Percentiles rank a stretch among this genome's conserved stretches.
These are phyloP conservation scores for Hamigera avellanea DNA, from an alignment of 495 filamentous ascomycete species.

Conservation along the genomic window DNA sequence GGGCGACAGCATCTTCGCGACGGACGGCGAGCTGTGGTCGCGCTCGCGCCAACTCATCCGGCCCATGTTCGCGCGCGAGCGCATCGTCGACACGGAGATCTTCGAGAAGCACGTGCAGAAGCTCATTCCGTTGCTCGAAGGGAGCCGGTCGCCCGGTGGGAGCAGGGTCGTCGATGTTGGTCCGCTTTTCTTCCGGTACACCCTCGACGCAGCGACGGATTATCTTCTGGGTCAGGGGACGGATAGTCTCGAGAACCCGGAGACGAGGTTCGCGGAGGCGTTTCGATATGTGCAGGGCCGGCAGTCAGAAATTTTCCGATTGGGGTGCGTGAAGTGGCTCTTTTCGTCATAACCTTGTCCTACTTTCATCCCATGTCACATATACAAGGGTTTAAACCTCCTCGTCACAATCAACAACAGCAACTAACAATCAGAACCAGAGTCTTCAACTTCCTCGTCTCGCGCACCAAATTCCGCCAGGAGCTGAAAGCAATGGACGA, in stretches of 20 bases:
- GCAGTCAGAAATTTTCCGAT: constrained; percentile 47
- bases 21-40: constrained; percentile 67
- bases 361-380: too few relatives aligned
- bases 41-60: constrained; percentile 62
- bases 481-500: constrained; percentile 58
- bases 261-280: constrained; percentile 52
- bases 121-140: constrained; percentile 50
- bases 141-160: constrained; percentile 21
- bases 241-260: constrained; percentile 50
- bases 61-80: constrained; percentile 74
- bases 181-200: constrained; percentile 67
- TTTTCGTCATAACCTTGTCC: not conserved
- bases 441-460: constrained; percentile 42
- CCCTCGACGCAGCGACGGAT: constrained; percentile 72
- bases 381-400: not conserved
- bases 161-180: constrained; percentile 52
- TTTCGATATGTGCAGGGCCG: constrained; percentile 63
- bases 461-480: constrained; percentile 44
- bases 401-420: not conserved
- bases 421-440: constrained; percentile 13
- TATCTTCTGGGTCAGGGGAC: constrained; percentile 74
- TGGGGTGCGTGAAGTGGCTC: constrained; percentile 27
- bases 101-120: constrained; percentile 68
- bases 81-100: constrained; percentile 66
- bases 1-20: constrained; percentile 70